A percentile compares a stretch with the other conserved stretches of the same genome.
Conservation (phyloP, 2,329 filamentous ascomycete genomes). For the Cadophora luteo-olivacea region DNA sequence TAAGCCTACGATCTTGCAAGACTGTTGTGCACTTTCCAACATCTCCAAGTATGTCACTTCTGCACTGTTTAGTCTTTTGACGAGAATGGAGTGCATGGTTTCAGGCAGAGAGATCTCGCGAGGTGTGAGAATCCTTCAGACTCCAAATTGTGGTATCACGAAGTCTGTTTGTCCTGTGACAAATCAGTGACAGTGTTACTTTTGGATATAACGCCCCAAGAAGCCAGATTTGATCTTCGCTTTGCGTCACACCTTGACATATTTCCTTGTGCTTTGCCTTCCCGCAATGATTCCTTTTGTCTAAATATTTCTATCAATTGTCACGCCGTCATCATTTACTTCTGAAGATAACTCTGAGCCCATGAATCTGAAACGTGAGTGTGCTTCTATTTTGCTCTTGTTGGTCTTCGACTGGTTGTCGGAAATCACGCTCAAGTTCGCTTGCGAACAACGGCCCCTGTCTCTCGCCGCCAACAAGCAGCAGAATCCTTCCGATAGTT, state of each 20-base stretch:
- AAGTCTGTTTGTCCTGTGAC: neutral
- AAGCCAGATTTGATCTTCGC: neutral
- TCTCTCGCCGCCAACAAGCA: slow-evolving; percentile 7
- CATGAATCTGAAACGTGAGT: neutral
- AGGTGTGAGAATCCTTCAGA: neutral
- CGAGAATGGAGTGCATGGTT: too few species aligned
- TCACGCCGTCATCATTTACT: neutral
- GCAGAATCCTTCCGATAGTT: neutral
- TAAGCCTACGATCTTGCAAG: neutral
- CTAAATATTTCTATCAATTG: neutral
- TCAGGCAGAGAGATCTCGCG: neutral
- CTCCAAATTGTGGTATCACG: neutral
- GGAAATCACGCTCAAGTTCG: neutral
- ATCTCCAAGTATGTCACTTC: neutral
- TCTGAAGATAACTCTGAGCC: neutral
- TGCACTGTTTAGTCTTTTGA: neutral
- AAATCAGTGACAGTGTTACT: neutral
- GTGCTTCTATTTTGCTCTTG: neutral
- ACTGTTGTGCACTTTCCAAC: neutral
- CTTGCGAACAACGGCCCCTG: neutral
- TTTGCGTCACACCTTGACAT: neutral
- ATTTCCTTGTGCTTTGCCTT: neutral
- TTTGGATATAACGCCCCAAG: neutral
- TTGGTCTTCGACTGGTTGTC: neutral
- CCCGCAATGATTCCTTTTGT: neutral